Conservation (phyloP, 768 basidiomycete genomes). For the Exsudoporus frostii region DNA sequence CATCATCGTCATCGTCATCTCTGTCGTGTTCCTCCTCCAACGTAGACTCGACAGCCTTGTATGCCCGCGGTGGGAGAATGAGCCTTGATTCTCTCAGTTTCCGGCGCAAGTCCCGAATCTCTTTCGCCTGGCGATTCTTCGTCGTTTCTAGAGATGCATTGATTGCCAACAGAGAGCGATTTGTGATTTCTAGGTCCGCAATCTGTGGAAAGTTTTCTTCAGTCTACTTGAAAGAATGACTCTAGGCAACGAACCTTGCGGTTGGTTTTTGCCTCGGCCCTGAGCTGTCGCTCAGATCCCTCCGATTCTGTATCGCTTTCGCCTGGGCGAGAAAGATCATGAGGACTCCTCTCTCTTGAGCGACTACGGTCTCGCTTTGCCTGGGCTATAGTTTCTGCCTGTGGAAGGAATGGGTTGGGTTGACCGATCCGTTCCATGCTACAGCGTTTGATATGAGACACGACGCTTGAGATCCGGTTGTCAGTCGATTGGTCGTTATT, state of each 20-base stretch:
- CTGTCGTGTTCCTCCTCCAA: slow-evolving; percentile 41
- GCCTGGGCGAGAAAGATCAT: slow-evolving; percentile 10
- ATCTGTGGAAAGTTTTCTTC: slow-evolving; percentile 50
- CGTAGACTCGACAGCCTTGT: slow-evolving; percentile 51
- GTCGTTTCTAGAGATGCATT: slow-evolving; percentile 78
- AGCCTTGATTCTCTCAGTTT: slow-evolving; percentile 81
- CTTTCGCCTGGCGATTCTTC: slow-evolving; percentile 76
- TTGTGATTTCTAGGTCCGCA: slow-evolving; percentile 88
- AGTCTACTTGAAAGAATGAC: not conserved
- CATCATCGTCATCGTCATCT: slow-evolving; percentile 37
- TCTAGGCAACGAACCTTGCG: slow-evolving; percentile 58
- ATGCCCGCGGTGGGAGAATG: slow-evolving; percentile 67
- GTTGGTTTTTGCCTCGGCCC: slow-evolving; percentile 77
- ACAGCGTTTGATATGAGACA: slow-evolving; percentile 41
- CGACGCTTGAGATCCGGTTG: slow-evolving; percentile 39
- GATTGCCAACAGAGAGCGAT: slow-evolving; percentile 80
- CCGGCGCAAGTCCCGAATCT: slow-evolving; percentile 81
- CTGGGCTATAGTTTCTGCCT: slow-evolving; percentile 9
- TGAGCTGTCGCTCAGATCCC: slow-evolving; percentile 50
- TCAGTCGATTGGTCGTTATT: slow-evolving; percentile 37
- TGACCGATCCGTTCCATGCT: slow-evolving; percentile 26
- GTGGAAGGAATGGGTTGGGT: slow-evolving; percentile 10
- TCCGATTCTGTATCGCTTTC: slow-evolving; percentile 35
- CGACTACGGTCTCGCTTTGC: slow-evolving; percentile 17
- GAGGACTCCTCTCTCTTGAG: slow-evolving; percentile 19